A percentile compares a stretch with the other conserved stretches of the same genome.
These are phyloP conservation scores for Fusarium albidum DNA, from an alignment of 2,329 filamentous ascomycete genomes.

Conservation along the genomic window DNA sequence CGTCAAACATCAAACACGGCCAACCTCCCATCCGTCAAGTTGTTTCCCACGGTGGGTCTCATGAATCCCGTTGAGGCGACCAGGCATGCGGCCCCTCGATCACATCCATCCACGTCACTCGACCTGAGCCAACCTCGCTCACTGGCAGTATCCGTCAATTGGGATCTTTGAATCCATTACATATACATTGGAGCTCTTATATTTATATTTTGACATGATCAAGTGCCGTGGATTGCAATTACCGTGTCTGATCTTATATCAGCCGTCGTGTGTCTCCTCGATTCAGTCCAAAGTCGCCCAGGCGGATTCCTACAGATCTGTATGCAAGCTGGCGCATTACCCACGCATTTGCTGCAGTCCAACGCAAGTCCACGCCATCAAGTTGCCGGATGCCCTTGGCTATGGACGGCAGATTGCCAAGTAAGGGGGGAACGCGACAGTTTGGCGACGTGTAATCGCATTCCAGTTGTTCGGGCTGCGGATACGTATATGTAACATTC, in stretches of 20 bases:
- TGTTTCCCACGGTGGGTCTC: slow-evolving; percentile 31
- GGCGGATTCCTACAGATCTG: neutral
- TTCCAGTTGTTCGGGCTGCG: slow-evolving; percentile 9
- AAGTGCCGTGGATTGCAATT: neutral
- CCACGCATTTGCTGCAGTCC: neutral
- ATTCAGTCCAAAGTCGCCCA: neutral
- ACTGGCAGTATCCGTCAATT: slow-evolving; percentile 20
- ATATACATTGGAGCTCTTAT: too few relatives aligned
- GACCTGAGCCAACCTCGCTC: slow-evolving; percentile 24
- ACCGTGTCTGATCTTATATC: slow-evolving; percentile 7
- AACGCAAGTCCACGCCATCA: neutral
- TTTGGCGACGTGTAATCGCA: slow-evolving; percentile 1
- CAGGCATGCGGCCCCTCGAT: slow-evolving; percentile 20
- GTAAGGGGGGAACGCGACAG: slow-evolving; percentile 8
- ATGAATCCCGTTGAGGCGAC: slow-evolving; percentile 17
- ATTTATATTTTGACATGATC: too few relatives aligned
- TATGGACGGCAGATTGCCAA: neutral
- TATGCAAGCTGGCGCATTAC: neutral
- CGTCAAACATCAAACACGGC: slow-evolving; percentile 33
- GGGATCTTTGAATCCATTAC: too few relatives aligned
- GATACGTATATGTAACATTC: neutral
- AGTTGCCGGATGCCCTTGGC: neutral
- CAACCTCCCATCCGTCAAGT: slow-evolving; percentile 21
- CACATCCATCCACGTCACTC: slow-evolving; percentile 35
- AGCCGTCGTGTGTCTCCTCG: neutral